Evolutionary conservation across 345 rosid species (phyloP), one percentile per base, ranked within the genome.

Genomic region (Ailanthus altissimus): DNA sequence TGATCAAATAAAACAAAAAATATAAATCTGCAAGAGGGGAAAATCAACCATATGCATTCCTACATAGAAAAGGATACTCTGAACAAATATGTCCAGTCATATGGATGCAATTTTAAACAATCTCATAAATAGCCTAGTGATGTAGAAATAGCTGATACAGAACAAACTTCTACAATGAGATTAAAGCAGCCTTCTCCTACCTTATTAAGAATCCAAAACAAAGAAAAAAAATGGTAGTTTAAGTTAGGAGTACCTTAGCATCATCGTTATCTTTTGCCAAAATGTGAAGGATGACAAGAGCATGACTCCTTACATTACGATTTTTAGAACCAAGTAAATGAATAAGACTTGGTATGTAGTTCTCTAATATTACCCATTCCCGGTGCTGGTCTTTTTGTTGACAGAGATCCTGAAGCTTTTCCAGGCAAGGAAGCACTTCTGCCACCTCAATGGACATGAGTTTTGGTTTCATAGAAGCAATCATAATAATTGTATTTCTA

Each of bases 311-410:
- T 46, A 88, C 67, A 46, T 84, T 86, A 15, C 80, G 86, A 74
- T 83, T 83, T 75, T 75, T 91, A 12, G 72, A 68, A 73, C 87
- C 73, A 26, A 89, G 89, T 67, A 88, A 85, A 75, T 80, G 81
- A 68, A 86, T 81, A 75, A 91, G 87, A 46, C 62, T n/a, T 8
- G 87, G 86, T 42, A 86, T 83, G 66, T 89, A 91, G 78, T 88
- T 80, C 85, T 91, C 94, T 73, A 89, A 75, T 58, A 86, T 77
- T 3, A 89, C 86, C 94, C 94, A 91, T 78, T 91, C 92, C 40
- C 85, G 85, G 74, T 89, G 89, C 78, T 76, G 83, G 65, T 89
- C 90, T 73, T 83, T 89, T 56, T 84, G 84, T 81, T 84, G 75
- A 63, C 94, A 91, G 72, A 91, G 87, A 71, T 84, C 86, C 76